Evolutionary conservation across 495 filamentous ascomycete genomes (phyloP).

Genomic region (Talaromyces nanjingensis): DNA sequence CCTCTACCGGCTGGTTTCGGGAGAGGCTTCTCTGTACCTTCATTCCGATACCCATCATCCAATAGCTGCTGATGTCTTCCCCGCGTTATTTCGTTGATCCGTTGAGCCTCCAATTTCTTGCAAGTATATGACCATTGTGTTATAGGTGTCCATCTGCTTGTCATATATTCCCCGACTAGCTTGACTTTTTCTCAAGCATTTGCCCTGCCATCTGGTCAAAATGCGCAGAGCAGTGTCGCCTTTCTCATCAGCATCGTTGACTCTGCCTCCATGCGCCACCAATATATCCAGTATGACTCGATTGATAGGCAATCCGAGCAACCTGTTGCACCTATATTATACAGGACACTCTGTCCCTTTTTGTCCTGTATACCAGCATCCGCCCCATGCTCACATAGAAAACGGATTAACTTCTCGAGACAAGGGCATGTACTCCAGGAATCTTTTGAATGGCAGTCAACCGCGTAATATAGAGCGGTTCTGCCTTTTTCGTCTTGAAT

Average conservation of each 20-base stretch:
- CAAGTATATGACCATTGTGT: neutral
- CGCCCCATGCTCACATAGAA: neutral
- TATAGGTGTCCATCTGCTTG: neutral
- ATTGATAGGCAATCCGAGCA: neutral
- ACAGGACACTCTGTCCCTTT: neutral
- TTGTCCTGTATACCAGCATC: neutral
- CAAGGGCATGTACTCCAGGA: neutral
- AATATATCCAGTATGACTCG: neutral
- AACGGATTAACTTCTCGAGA: neutral
- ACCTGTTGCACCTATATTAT: neutral
- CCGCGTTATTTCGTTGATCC: neutral
- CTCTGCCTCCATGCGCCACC: neutral
- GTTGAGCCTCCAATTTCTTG: neutral
- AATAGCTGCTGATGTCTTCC: neutral
- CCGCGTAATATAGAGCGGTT: neutral
- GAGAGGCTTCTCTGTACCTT: neutral
- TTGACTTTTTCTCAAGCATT: neutral
- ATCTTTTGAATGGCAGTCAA: neutral
- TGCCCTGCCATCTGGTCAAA: neutral
- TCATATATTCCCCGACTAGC: neutral
- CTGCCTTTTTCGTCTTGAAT: neutral
- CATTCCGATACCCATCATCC: neutral
- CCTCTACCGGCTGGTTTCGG: neutral
- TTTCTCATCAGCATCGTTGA: neutral
- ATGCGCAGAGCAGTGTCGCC: neutral